phyloP scores from a whole-genome alignment of 2,329 filamentous ascomycete species.

The Alternaria postmessia region DNA sequence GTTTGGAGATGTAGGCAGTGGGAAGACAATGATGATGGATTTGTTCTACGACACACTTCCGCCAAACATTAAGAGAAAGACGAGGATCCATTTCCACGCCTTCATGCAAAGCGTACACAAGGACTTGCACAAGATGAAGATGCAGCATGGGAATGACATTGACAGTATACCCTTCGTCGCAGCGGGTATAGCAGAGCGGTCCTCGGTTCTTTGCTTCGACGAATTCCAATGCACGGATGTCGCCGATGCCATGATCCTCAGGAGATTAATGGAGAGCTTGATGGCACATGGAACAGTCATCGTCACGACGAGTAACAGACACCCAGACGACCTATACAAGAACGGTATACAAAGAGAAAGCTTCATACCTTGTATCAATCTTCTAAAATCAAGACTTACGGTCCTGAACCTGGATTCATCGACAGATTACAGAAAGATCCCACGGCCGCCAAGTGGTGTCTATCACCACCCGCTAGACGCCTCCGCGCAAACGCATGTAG shows the following conservation, averaged over 20 bases:
- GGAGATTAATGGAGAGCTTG: constrained; percentile 84
- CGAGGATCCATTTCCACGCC: constrained; percentile 96
- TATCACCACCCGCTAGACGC: constrained; percentile 89
- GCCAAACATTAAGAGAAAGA: constrained; percentile 79
- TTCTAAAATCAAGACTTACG: constrained; percentile 82
- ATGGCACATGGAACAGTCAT: constrained; percentile 98
- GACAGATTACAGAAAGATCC: constrained; percentile 97
- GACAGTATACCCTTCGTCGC: constrained; percentile 92
- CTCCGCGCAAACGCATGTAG: constrained; percentile 79
- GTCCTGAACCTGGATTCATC: constrained; percentile 95
- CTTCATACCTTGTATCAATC: constrained; percentile 93
- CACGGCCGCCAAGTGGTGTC: constrained; percentile 88
- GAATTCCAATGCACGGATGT: constrained; percentile 99
- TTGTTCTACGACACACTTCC: constrained; percentile 95
- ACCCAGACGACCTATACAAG: constrained; percentile 95
- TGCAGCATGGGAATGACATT: constrained; percentile 85
- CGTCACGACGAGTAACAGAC: constrained; percentile 95
- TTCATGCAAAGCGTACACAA: constrained; percentile 99
- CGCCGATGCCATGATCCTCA: constrained; percentile 96
- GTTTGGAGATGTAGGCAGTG: constrained; percentile 94
- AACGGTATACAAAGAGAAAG: constrained; percentile 96
- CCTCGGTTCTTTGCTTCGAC: constrained; percentile 93
- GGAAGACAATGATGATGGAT: constrained; percentile 99
- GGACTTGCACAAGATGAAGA: constrained; percentile 87
- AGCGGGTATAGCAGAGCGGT: constrained; percentile 87